These are phyloP conservation scores for Candida argentea DNA, from an alignment of 805 yeast genomes.

Conservation along the genomic window DNA sequence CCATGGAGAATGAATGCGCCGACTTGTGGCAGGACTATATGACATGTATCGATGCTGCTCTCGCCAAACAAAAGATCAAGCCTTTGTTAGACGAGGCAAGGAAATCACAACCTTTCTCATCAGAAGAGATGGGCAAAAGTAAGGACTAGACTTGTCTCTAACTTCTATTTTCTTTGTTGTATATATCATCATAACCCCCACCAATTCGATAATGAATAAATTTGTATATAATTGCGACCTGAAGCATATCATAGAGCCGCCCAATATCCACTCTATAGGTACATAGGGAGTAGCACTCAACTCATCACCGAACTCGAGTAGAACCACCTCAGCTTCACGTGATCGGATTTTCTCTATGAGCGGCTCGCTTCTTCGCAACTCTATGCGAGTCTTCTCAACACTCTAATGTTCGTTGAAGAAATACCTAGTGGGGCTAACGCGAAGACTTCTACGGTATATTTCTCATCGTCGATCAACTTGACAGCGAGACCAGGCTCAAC, in stretches of 20 bases:
- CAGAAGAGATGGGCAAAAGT: slow-evolving; percentile 20
- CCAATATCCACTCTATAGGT: too few relatives aligned
- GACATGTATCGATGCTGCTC: slow-evolving; percentile 67
- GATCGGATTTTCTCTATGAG: too few relatives aligned
- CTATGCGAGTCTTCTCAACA: too few relatives aligned
- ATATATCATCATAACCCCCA: too few relatives aligned
- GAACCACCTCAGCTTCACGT: too few relatives aligned
- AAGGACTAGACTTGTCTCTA: slow-evolving; percentile 10
- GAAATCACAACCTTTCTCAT: slow-evolving; percentile 71
- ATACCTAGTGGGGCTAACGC: slow-evolving; percentile 24
- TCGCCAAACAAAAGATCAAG: slow-evolving; percentile 66
- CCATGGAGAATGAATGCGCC: slow-evolving; percentile 77
- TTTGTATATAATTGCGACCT: too few relatives aligned
- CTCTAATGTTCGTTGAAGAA: slow-evolving; percentile 33
- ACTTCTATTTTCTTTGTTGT: background rate
- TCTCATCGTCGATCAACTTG: slow-evolving; percentile 30
- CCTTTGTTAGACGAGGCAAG: slow-evolving; percentile 83
- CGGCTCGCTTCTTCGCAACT: too few relatives aligned
- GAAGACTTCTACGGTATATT: slow-evolving; percentile 27
- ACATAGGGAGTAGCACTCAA: too few relatives aligned
- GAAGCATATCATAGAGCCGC: too few relatives aligned
- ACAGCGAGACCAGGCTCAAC: slow-evolving; percentile 25
- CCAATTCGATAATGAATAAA: too few relatives aligned
- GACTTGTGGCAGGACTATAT: slow-evolving; percentile 83
- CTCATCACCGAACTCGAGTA: too few relatives aligned